A percentile compares a stretch with the other conserved stretches of the same genome.
Conservation (phyloP, 2,329 filamentous ascomycete species). For the Neurospora sp. region DNA sequence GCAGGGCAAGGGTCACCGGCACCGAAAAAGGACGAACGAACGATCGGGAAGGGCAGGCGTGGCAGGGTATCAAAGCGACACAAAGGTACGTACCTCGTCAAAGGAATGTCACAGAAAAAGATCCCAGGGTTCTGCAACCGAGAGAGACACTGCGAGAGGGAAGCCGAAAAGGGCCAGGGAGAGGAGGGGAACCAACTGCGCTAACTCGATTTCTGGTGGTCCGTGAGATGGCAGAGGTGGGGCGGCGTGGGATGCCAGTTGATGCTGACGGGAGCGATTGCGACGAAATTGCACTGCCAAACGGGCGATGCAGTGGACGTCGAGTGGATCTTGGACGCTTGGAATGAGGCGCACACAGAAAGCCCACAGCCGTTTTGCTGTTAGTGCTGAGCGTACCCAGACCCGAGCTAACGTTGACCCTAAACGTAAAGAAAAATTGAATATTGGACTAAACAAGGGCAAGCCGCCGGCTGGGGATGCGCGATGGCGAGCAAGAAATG, state of each 20-base stretch:
- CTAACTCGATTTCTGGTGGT: not conserved
- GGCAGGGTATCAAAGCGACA: not conserved
- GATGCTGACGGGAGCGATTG: not conserved
- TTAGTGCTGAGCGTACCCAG: conserved; percentile 20
- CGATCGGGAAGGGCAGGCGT: not conserved
- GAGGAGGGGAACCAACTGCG: not conserved
- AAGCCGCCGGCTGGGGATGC: not conserved
- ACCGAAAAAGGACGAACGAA: not conserved
- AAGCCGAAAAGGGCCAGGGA: not conserved
- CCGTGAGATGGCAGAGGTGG: not conserved
- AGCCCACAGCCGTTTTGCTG: conserved; percentile 23
- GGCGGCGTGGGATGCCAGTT: not conserved
- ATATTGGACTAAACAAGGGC: not conserved
- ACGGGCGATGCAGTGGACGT: not conserved
- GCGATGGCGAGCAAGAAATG: not conserved
- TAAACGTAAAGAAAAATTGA: conserved; percentile 1
- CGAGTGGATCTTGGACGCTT: not conserved
- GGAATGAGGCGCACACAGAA: not conserved
- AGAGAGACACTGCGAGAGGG: not conserved
- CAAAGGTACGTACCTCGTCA: not conserved
- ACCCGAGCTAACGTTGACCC: not conserved
- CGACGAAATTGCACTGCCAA: not conserved
- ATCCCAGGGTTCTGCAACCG: not conserved
- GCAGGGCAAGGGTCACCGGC: not conserved
- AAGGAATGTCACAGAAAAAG: not conserved